Conservation (phyloP, 768 basidiomycete species). For the Terana coerulea region DNA sequence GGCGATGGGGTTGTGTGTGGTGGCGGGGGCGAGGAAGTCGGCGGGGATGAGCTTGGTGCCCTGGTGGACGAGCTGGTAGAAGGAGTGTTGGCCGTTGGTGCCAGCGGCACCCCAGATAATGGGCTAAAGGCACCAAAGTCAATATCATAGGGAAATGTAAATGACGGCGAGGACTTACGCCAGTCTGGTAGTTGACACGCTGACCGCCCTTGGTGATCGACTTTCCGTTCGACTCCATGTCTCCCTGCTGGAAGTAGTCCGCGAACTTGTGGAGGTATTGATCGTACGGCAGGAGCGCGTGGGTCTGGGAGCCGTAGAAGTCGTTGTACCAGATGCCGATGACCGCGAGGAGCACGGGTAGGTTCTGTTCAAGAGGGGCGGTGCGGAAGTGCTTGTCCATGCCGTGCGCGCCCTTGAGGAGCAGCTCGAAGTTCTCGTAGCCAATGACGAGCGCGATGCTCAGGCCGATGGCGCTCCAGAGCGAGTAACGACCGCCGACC, state of each 20-base stretch:
- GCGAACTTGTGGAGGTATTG: constrained; percentile 99
- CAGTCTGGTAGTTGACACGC: constrained; percentile 94
- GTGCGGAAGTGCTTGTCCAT: constrained; percentile 98
- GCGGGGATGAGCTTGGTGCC: constrained; percentile 90
- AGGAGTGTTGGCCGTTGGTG: constrained; percentile 98
- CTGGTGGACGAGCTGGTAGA: constrained; percentile 97
- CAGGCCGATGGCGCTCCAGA: constrained; percentile 98
- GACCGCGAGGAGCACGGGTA: constrained; percentile 87
- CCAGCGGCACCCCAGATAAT: constrained; percentile 99
- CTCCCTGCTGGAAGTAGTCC: constrained; percentile 99
- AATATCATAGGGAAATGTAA: not conserved
- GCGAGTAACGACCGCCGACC: constrained; percentile 97
- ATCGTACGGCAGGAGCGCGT: constrained; percentile 94
- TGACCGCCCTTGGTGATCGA: constrained; percentile 91
- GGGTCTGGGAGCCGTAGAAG: constrained; percentile 96
- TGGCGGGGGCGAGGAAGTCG: constrained; percentile 89
- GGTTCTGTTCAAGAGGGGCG: constrained; percentile 81
- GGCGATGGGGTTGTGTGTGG: constrained; percentile 84
- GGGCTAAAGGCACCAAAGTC: constrained; percentile 55
- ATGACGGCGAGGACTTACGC: constrained; percentile 50
- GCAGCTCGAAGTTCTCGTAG: constrained; percentile 87
- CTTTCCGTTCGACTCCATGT: constrained; percentile 99
- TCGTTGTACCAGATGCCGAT: constrained; percentile 99
- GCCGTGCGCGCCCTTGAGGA: constrained; percentile 89
- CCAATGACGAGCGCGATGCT: constrained; percentile 93